Evolutionary conservation across 768 basidiomycete species (phyloP).

Genomic region (Hericium rajendrae): DNA sequence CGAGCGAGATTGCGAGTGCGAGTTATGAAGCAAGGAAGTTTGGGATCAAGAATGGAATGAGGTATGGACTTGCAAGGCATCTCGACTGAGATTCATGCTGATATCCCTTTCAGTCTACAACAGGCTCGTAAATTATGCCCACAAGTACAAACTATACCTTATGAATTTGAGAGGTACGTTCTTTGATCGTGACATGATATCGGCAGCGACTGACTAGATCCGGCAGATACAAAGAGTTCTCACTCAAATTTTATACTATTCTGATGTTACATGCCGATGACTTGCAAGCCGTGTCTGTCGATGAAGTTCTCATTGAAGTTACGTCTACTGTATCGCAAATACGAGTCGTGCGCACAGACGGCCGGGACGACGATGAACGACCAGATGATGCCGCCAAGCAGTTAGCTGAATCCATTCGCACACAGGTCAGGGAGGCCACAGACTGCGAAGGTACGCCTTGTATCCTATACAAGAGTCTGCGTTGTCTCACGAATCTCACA

Average conservation of each 20-base stretch:
- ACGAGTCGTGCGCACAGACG: slow-evolving; percentile 10
- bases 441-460: slow-evolving; percentile 64
- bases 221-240: slow-evolving; percentile 74
- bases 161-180: slow-evolving; percentile 80
- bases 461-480: neutral
- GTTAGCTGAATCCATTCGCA: slow-evolving; percentile 74
- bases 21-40: slow-evolving; percentile 88
- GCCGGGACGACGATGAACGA: slow-evolving; percentile 22
- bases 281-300: slow-evolving; percentile 90
- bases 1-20: slow-evolving; percentile 90
- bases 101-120: slow-evolving; percentile 44
- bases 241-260: slow-evolving; percentile 86
- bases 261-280: slow-evolving; percentile 86
- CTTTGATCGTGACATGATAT: neutral
- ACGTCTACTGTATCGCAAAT: slow-evolving; percentile 44
- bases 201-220: slow-evolving; percentile 1
- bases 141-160: slow-evolving; percentile 67
- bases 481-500: slow-evolving; percentile 20
- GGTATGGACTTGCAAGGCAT: slow-evolving; percentile 33
- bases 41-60: slow-evolving; percentile 94
- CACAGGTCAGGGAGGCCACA: slow-evolving; percentile 67
- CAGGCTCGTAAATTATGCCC: slow-evolving; percentile 76
- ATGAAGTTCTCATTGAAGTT: slow-evolving; percentile 91
- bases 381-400: slow-evolving; percentile 55
- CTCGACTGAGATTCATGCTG: neutral